Percentiles rank a stretch among this genome's conserved stretches.
These are phyloP conservation scores for Xylaria hypoxylon DNA, from an alignment of 2,329 filamentous ascomycete species.

Conservation along the genomic window DNA sequence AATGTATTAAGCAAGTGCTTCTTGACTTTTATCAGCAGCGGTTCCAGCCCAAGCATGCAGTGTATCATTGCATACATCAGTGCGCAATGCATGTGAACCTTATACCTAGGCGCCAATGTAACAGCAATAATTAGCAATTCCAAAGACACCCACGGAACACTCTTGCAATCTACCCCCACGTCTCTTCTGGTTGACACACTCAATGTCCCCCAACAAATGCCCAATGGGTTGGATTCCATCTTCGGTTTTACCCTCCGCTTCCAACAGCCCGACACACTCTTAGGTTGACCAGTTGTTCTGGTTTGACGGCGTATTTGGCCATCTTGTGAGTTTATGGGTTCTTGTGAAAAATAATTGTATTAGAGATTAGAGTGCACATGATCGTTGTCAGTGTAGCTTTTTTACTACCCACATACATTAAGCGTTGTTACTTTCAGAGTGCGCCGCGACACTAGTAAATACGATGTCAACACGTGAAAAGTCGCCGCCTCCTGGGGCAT, in stretches of 20 bases:
- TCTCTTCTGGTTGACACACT: background rate
- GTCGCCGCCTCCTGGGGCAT: background rate
- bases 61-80: background rate
- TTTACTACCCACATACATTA: too few relatives aligned
- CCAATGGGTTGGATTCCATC: background rate
- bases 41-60: background rate
- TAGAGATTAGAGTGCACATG: background rate
- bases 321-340: background rate
- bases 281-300: too few relatives aligned
- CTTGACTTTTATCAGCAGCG: background rate
- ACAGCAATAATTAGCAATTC: background rate
- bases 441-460: background rate
- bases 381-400: background rate
- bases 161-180: background rate
- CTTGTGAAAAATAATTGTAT: background rate
- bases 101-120: background rate
- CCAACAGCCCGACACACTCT: background rate
- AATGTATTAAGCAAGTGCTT: background rate
- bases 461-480: conserved; percentile 1
- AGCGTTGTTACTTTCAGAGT: background rate
- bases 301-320: background rate
- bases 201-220: background rate
- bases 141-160: background rate
- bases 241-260: background rate
- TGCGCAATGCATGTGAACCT: background rate